phyloP scores from a whole-genome alignment of 2,329 filamentous ascomycete genomes.

The Trichoderma afroharzianum region DNA sequence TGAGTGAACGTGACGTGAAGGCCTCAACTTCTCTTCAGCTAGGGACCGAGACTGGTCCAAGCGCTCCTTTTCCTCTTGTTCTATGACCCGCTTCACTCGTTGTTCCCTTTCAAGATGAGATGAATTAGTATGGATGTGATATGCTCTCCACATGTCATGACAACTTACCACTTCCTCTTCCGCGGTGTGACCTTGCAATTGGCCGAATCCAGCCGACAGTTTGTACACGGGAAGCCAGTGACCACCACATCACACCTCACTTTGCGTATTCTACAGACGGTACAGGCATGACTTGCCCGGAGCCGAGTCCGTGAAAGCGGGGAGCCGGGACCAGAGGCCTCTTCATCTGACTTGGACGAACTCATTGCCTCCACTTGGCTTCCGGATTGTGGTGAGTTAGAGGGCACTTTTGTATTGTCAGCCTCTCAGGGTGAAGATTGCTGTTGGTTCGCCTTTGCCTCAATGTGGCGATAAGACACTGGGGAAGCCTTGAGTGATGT shows the following conservation, averaged over 20 bases:
- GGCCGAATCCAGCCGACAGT: constrained; percentile 17
- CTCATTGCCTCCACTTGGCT: not conserved
- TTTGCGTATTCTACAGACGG: constrained; percentile 15
- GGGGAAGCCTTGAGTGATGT: not conserved
- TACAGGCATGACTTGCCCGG: constrained; percentile 10
- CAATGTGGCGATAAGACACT: not conserved
- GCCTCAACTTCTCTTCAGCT: not conserved
- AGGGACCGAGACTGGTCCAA: not conserved
- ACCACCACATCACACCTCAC: constrained; percentile 21
- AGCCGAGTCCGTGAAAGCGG: constrained; percentile 1
- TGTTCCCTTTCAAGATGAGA: constrained; percentile 1
- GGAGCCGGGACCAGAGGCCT: not conserved
- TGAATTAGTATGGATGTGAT: not conserved
- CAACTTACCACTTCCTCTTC: constrained; percentile 8
- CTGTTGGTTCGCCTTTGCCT: not conserved
- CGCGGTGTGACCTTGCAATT: constrained; percentile 14
- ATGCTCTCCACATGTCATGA: not conserved
- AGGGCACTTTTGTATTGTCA: not conserved
- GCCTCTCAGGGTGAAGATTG: no score
- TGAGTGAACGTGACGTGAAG: not conserved
- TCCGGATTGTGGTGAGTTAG: not conserved
- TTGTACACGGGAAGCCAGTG: constrained; percentile 19
- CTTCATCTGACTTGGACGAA: constrained; percentile 2
- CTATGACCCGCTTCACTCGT: constrained; percentile 6
- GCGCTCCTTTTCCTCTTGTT: constrained; percentile 3